Base-by-base conservation (phyloP, 1,284 basidiomycete species). In the Microbotryomycetes sp. region DNA sequence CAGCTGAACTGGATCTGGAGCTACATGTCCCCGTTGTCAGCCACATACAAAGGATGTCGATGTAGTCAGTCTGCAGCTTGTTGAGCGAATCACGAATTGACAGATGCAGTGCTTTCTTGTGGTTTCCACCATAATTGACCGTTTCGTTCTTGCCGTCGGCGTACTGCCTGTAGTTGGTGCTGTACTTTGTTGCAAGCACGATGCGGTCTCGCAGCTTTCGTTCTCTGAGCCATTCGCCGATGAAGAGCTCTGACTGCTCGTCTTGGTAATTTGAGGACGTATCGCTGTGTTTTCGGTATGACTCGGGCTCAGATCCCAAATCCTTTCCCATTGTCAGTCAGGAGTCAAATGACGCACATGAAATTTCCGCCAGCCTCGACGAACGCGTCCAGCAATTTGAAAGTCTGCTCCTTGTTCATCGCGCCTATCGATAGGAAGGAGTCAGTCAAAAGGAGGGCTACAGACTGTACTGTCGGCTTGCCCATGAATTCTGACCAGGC, bases 211-310 rank as follows among this genome's bases (percentile, higher is more conserved):
- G 77, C 45, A 79, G 81, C 0, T 76, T 78, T 4, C 80, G 75
- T 11, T 69, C 52, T 57, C 81, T 79, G 45, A 77, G 78, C 83
- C 83, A 85, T 70, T 81, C 81, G 1, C 83, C 83, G 41, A 84
- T 79, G 60, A 82, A 79, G 46, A 73, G 70, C 65, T 85, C 83
- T 3, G 78, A 80, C 2, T 76, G 71, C 51, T 79, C 81, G 41
- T 80, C 76, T 57, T 82, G n/a, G n/a, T n/a, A n/a, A n/a, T n/a
- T n/a, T n/a, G n/a, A n/a, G n/a, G n/a, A n/a, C n/a, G n/a, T n/a
- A n/a, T n/a, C n/a, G 67, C 67, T 18, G 59, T 65, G n/a, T n/a
- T n/a, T n/a, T n/a, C n/a, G n/a, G n/a, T n/a, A n/a, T n/a, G n/a
- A n/a, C n/a, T n/a, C n/a, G n/a, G n/a, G n/a, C n/a, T n/a, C n/a